phyloP scores from a whole-genome alignment of 345 rosid genomes.

The Kandelia obovata region DNA sequence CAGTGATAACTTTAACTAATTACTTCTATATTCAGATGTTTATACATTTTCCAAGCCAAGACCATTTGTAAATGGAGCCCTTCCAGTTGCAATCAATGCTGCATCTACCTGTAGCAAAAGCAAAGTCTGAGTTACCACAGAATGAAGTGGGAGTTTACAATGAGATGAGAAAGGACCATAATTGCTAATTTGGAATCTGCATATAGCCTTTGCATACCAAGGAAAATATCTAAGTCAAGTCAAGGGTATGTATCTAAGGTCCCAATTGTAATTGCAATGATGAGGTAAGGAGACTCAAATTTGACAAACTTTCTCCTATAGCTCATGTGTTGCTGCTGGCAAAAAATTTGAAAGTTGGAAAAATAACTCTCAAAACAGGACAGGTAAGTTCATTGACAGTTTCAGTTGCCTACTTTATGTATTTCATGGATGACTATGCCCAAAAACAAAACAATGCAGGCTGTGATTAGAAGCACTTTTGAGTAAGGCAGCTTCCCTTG shows the following conservation, averaged over 20 bases:
- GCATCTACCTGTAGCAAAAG: conserved; percentile 72
- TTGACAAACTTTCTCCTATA: not conserved
- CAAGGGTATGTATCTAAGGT: not conserved
- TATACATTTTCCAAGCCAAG: conserved; percentile 93
- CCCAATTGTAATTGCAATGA: not conserved
- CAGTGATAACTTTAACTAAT: not conserved
- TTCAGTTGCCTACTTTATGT: not conserved
- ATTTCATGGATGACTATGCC: not conserved
- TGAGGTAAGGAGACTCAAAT: not conserved
- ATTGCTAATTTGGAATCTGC: not conserved
- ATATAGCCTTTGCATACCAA: not conserved
- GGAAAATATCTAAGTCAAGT: not conserved
- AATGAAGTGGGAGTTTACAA: not conserved
- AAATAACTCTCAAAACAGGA: not conserved
- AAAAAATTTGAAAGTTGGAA: too few species aligned
- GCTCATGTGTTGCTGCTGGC: not conserved
- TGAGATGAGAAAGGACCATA: conserved; percentile 2
- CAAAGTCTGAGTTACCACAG: conserved; percentile 10
- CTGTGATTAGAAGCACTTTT: not conserved
- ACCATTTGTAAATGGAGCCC: conserved; percentile 98
- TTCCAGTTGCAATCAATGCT: conserved; percentile 97
- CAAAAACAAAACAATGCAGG: not conserved
- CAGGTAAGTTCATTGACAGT: not conserved
- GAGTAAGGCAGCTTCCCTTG: not conserved
- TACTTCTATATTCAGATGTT: conserved; percentile 10